Percentiles rank a stretch among this genome's conserved stretches.
Conservation (phyloP, 2,329 filamentous ascomycete species). For the Verticillium albo-atrum region DNA sequence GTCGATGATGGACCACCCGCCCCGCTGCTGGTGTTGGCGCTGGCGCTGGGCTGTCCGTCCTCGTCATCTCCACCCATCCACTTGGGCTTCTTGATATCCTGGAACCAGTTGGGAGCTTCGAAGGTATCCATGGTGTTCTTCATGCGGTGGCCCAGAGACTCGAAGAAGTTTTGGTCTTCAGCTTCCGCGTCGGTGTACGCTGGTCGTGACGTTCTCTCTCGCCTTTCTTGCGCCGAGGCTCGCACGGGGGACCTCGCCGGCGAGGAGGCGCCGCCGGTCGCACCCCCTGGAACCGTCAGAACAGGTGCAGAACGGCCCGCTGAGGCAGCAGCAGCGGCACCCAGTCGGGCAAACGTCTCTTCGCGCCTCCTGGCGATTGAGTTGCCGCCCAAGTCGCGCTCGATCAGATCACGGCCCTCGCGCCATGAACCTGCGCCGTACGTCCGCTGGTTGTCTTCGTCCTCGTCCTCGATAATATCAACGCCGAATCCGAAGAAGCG, state of each 20-base stretch:
- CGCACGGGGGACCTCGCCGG: slow-evolving; percentile 39
- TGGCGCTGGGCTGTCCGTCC: slow-evolving; percentile 16
- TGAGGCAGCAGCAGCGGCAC: neutral
- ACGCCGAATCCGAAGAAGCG: slow-evolving; percentile 72
- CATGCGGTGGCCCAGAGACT: slow-evolving; percentile 77
- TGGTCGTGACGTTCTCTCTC: slow-evolving; percentile 18
- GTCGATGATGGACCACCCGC: slow-evolving; percentile 1
- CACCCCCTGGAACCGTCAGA: slow-evolving; percentile 40
- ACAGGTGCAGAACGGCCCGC: slow-evolving; percentile 36
- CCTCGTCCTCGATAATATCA: slow-evolving; percentile 71
- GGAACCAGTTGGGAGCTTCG: slow-evolving; percentile 77
- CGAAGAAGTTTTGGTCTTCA: slow-evolving; percentile 78
- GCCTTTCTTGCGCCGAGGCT: slow-evolving; percentile 27
- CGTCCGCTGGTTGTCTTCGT: slow-evolving; percentile 56
- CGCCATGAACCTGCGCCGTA: slow-evolving; percentile 84
- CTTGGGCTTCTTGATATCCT: slow-evolving; percentile 71
- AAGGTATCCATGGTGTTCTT: slow-evolving; percentile 88
- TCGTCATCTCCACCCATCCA: slow-evolving; percentile 69
- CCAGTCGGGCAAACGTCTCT: slow-evolving; percentile 27
- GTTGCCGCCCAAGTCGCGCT: slow-evolving; percentile 71
- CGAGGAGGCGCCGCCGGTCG: slow-evolving; percentile 24
- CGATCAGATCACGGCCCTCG: slow-evolving; percentile 86
- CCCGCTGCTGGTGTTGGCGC: slow-evolving; percentile 18
- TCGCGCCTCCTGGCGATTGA: slow-evolving; percentile 47
- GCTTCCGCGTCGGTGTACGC: slow-evolving; percentile 44